Percentiles rank a stretch among this genome's conserved stretches.
phyloP scores from a whole-genome alignment of 768 basidiomycete genomes.

The Mycena alexandri region DNA sequence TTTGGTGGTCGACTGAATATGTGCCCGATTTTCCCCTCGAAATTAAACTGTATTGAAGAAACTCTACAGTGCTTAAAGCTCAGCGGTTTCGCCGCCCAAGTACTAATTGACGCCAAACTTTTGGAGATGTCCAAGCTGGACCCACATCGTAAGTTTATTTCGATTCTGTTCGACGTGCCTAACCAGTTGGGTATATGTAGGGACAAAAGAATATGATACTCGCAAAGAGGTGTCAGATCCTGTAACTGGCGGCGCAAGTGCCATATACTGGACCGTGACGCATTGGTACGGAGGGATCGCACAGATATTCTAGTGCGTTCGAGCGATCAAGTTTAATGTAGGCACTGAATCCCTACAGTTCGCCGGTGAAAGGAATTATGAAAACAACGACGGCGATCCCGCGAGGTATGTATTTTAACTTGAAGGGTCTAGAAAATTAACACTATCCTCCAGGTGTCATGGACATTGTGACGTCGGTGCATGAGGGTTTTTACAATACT shows the following conservation, averaged over 20 bases:
- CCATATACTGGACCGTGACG: slow-evolving; percentile 65
- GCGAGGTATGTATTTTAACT: slow-evolving; percentile 46
- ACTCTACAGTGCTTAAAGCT: slow-evolving; percentile 59
- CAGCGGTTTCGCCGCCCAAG: slow-evolving; percentile 67
- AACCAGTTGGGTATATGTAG: slow-evolving; percentile 38
- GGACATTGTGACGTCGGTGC: slow-evolving; percentile 55
- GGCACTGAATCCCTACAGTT: slow-evolving; percentile 41
- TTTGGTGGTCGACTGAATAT: slow-evolving; percentile 70
- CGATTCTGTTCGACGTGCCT: background rate
- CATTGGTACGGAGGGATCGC: slow-evolving; percentile 60
- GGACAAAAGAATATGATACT: slow-evolving; percentile 59
- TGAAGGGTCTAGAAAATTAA: background rate
- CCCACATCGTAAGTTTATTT: slow-evolving; percentile 52
- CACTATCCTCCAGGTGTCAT: slow-evolving; percentile 51
- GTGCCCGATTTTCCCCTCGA: slow-evolving; percentile 43
- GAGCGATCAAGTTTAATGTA: too few species aligned
- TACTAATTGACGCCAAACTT: slow-evolving; percentile 58
- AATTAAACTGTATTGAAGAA: background rate
- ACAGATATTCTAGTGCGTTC: slow-evolving; percentile 60
- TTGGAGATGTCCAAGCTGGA: slow-evolving; percentile 59
- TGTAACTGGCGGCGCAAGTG: slow-evolving; percentile 58
- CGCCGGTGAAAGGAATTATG: slow-evolving; percentile 58
- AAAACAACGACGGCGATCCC: slow-evolving; percentile 63
- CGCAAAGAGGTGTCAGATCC: slow-evolving; percentile 55
- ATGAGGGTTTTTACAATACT: slow-evolving; percentile 60